These are phyloP conservation scores for Populus ilicifolia DNA, from an alignment of 345 rosid genomes.

Conservation along the genomic window DNA sequence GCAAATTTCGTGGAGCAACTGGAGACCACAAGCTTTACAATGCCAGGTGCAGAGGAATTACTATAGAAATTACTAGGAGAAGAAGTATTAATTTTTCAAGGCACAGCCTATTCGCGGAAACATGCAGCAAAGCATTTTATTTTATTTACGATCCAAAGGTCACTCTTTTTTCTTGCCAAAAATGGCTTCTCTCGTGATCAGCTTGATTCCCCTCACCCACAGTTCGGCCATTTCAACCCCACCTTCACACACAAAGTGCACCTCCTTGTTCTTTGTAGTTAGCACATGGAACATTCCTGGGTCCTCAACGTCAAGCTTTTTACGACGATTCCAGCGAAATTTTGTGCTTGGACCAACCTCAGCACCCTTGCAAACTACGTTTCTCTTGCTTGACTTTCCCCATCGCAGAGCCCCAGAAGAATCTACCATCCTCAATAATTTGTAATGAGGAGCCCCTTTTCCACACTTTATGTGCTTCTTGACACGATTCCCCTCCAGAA, in stretches of 20 bases:
- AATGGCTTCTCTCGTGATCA: constrained; percentile 59
- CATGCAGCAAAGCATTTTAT: neutral
- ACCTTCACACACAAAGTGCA: constrained; percentile 77
- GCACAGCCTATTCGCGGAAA: neutral
- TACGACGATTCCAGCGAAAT: constrained; percentile 46
- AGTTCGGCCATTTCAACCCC: constrained; percentile 71
- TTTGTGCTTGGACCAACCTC: constrained; percentile 50
- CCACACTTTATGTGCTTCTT: constrained; percentile 87
- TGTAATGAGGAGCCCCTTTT: constrained; percentile 62
- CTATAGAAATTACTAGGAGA: neutral
- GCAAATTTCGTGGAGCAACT: neutral
- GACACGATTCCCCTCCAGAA: constrained; percentile 44
- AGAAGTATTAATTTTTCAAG: neutral
- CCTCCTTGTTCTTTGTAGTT: constrained; percentile 62
- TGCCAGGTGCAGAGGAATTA: neutral
- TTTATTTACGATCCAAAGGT: neutral
- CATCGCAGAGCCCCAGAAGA: constrained; percentile 55
- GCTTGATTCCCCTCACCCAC: constrained; percentile 89
- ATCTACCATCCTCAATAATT: constrained; percentile 51
- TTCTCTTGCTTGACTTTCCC: constrained; percentile 71
- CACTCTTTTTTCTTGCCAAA: constrained; percentile 12
- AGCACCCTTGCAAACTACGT: constrained; percentile 63
- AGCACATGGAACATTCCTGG: constrained; percentile 68
- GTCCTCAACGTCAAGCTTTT: constrained; percentile 38
- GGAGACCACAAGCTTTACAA: neutral